These are phyloP conservation scores for Stephania japonica DNA, from an alignment of 164 flowering plant genomes.

Conservation along the genomic window DNA sequence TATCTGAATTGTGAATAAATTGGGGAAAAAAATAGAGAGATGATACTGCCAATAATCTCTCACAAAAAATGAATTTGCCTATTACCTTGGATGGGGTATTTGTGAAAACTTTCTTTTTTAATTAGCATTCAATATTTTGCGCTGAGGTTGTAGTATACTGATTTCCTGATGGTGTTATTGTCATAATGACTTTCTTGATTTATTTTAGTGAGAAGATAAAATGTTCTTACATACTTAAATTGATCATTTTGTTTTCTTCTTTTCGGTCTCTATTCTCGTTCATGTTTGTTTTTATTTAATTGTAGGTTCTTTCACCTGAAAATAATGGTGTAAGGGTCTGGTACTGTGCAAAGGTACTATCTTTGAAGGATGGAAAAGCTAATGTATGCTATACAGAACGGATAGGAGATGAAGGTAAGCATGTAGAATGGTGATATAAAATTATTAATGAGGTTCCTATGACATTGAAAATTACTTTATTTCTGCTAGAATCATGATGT, in stretches of 20 bases:
- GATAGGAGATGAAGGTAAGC: slow-evolving; percentile 48
- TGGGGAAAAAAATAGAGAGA: background rate
- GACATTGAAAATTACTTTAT: too few relatives aligned
- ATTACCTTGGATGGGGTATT: background rate
- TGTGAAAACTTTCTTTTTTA: background rate
- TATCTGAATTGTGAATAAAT: background rate
- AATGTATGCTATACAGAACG: slow-evolving; percentile 51
- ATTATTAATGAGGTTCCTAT: background rate
- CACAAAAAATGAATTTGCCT: background rate
- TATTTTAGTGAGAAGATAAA: background rate
- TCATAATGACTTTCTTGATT: background rate
- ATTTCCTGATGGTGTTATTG: background rate
- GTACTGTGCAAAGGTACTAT: slow-evolving; percentile 64
- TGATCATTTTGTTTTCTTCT: slow-evolving; percentile 1
- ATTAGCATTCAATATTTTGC: too few relatives aligned
- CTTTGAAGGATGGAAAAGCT: slow-evolving; percentile 63
- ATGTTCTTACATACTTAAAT: background rate
- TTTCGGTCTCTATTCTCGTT: background rate
- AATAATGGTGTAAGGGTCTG: slow-evolving; percentile 55
- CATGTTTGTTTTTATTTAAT: background rate
- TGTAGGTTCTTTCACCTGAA: slow-evolving; percentile 61
- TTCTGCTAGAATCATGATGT: too few relatives aligned
- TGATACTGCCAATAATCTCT: background rate
- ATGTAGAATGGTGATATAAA: background rate
- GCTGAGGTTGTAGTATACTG: background rate